phyloP scores from a whole-genome alignment of 2,329 filamentous ascomycete genomes.

The Nannizzia gypsea region DNA sequence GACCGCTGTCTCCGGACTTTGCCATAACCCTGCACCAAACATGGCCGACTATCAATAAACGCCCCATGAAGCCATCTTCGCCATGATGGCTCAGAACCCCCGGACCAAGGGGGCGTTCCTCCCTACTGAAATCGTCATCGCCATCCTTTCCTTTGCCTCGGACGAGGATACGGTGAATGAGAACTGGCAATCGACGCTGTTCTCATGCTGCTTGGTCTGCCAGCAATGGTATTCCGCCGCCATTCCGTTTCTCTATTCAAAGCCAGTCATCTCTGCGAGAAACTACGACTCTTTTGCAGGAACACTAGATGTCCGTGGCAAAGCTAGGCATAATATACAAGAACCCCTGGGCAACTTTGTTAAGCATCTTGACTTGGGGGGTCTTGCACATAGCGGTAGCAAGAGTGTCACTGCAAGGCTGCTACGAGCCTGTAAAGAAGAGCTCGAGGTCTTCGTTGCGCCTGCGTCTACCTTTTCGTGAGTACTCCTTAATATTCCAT shows the following conservation, averaged over 20 bases:
- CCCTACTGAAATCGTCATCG: slow-evolving; percentile 43
- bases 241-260: slow-evolving; percentile 41
- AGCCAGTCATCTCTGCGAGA: slow-evolving; percentile 40
- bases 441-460: slow-evolving; percentile 43
- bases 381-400: slow-evolving; percentile 48
- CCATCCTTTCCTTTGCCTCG: slow-evolving; percentile 38
- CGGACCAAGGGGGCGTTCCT: slow-evolving; percentile 26
- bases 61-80: not conserved
- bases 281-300: slow-evolving; percentile 44
- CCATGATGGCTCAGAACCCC: not conserved
- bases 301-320: slow-evolving; percentile 20
- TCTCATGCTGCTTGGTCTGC: slow-evolving; percentile 42
- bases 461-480: slow-evolving; percentile 47
- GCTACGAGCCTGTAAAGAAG: slow-evolving; percentile 42
- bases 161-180: slow-evolving; percentile 20
- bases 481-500: slow-evolving; percentile 15
- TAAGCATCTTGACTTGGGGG: slow-evolving; percentile 41
- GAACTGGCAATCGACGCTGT: slow-evolving; percentile 34
- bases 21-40: not conserved
- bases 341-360: slow-evolving; percentile 40
- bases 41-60: not conserved
- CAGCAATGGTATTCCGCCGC: slow-evolving; percentile 47
- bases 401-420: slow-evolving; percentile 47
- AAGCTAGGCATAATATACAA: slow-evolving; percentile 30
- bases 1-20: not conserved